Base-by-base conservation (phyloP, 176 grass and related monocot species). In the Hordeum marinum region DNA sequence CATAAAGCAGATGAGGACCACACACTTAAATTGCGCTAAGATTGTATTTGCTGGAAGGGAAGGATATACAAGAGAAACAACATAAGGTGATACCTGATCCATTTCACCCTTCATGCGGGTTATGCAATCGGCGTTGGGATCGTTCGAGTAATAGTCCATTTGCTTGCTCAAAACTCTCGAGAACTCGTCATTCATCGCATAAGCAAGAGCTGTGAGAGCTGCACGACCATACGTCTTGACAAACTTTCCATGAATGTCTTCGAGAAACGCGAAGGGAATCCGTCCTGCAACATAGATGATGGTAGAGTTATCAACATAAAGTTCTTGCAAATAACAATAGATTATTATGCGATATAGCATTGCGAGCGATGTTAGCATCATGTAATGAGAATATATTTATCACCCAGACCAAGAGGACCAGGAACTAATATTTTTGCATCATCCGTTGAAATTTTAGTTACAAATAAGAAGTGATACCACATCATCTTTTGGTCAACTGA, bases 111-210 rank as follows among this genome's bases (percentile, higher is more conserved):
- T 97, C 60, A 97, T 94, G 81, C 92, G 94, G 62, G 78, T 94
- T 75, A 94, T 92, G 73, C 81, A 94, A 50, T 97, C 94, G 4
- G 92, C 86, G 45, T 86, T 92, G n/a, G 92, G 90, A 57, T 97
- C 90, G 57, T 89, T 97, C 34, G 94, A 94, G 45, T 90, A 97
- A 35, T 94, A 97, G 46, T 97, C 94, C 72, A 97, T 94, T 58
- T 89, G 94, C 78, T 97, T 88, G 69, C 66, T 89, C 81, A 97
- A 90, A 67, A 94, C 88, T 86, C 94, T 86, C 4, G 94, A 97
- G 84, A 94, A 97, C 83, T 97, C 94, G 18, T 97, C 92, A 26
- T 97, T 94, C 94, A 97, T 97, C 17, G 79, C 43, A 75, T 97
- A 94, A 34, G 94, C 92, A 81, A 92, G 92, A 41, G 92, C 92